Conservation (phyloP, 1,139 yeast species). For the Yamadazyma buinensis region DNA sequence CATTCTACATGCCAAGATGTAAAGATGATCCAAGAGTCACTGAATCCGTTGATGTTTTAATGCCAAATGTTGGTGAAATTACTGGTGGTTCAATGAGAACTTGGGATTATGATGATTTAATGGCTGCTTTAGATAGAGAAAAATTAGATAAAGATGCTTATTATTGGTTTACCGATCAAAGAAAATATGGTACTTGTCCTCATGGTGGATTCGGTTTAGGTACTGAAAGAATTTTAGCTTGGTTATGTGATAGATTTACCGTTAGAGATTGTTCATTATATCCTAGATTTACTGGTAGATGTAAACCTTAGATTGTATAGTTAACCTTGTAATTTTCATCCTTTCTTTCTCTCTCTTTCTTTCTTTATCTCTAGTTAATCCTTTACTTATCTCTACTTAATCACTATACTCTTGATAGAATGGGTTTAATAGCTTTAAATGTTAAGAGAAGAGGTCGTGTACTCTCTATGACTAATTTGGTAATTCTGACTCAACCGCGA, state of each 20-base stretch:
- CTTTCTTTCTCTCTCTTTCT: too few species aligned
- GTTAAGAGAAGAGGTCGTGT: too few species aligned
- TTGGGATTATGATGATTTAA: conserved; percentile 70
- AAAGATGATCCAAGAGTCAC: conserved; percentile 89
- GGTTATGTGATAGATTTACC: conserved; percentile 97
- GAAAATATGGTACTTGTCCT: conserved; percentile 96
- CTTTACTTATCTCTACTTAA: neutral
- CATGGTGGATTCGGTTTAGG: conserved; percentile 99
- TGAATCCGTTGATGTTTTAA: conserved; percentile 94
- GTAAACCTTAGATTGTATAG: conserved; percentile 63
- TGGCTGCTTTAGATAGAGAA: conserved; percentile 91
- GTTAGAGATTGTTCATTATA: conserved; percentile 97
- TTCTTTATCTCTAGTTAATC: neutral
- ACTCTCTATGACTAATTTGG: conserved; percentile 18
- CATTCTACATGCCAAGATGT: conserved; percentile 96
- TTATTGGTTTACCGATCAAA: conserved; percentile 95
- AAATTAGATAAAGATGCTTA: conserved; percentile 73
- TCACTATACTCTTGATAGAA: conserved; percentile 1
- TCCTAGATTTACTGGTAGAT: conserved; percentile 97
- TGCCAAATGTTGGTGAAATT: conserved; percentile 98
- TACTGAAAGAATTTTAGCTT: conserved; percentile 95
- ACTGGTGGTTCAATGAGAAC: conserved; percentile 99
- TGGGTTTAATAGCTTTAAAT: neutral
- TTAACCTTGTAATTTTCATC: neutral
- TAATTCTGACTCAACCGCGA: conserved; percentile 30